A percentile compares a stretch with the other conserved stretches of the same genome.
These are phyloP conservation scores for Cladochytrium replicatum DNA, from an alignment of 192 early-diverging fungal genomes.

Conservation along the genomic window DNA sequence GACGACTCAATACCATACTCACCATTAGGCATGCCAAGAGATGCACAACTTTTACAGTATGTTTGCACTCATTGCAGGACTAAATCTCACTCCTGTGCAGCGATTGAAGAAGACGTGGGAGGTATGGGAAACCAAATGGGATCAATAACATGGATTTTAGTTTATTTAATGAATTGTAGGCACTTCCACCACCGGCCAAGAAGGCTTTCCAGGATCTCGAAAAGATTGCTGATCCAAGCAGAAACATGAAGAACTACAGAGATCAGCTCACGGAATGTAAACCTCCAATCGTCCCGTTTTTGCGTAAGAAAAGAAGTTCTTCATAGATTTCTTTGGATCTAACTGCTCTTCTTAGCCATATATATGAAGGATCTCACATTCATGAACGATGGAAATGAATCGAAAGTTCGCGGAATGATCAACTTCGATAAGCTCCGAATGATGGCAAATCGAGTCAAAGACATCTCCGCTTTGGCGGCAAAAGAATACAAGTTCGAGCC, in stretches of 20 bases:
- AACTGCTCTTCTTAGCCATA: slow-evolving; percentile 26
- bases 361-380: slow-evolving; percentile 54
- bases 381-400: slow-evolving; percentile 54
- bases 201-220: slow-evolving; percentile 37
- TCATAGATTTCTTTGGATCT: background rate
- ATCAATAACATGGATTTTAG: background rate
- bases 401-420: slow-evolving; percentile 40
- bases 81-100: slow-evolving; percentile 41
- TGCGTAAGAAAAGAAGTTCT: slow-evolving; percentile 32
- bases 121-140: slow-evolving; percentile 17
- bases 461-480: slow-evolving; percentile 30
- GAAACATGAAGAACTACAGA: slow-evolving; percentile 53
- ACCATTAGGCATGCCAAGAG: slow-evolving; percentile 39
- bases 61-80: slow-evolving; percentile 50
- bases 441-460: slow-evolving; percentile 50
- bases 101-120: slow-evolving; percentile 55
- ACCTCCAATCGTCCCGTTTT: slow-evolving; percentile 51
- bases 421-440: slow-evolving; percentile 56
- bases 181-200: slow-evolving; percentile 36
- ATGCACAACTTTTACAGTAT: slow-evolving; percentile 48
- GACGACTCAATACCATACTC: background rate
- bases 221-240: slow-evolving; percentile 44
- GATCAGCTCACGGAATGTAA: slow-evolving; percentile 25
- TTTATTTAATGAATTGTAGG: slow-evolving; percentile 18
- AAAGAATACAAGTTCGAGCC: slow-evolving; percentile 35